Evolutionary conservation across 2,329 filamentous ascomycete genomes (phyloP), one percentile per base, ranked within the genome.

Genomic region (Exophiala sp.): DNA sequence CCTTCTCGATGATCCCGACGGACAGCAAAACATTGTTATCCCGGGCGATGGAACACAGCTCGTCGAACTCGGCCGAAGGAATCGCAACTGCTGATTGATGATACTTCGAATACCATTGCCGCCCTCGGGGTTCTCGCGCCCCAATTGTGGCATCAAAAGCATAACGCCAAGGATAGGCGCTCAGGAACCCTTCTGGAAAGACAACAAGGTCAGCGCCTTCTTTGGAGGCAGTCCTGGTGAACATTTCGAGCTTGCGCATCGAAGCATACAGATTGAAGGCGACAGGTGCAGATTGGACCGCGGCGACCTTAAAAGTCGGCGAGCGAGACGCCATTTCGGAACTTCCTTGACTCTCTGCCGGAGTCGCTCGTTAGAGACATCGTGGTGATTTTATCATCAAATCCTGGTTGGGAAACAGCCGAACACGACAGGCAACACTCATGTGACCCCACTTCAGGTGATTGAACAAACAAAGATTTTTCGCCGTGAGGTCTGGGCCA

Each of bases 161-260:
- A 57, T 85, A 85, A 16, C 87, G 89, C 12, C 91, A 86, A 14
- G 91, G 91, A 68, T 96, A 96, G 1, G 91, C 91, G 44, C 91
- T 91, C 2, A 96, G 79, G 67, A 89, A 96, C 18, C 91, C 91
- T 74, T 96, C 91, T 0, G 91, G 91, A 55, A 96, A 91, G 49
- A 96, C 83, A 24, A 96, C 78, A 44, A 96, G 77, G 68, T 94
- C 75, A 14, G 82, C 75, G 40, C 74, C 74, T 38, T 74, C 68
- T 10, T 68, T 78, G 40, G 84, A 80, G n/a, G 90, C 90, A 34
- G 77, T 73, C 16, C 72, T 73, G 32, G 87, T 84, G 16, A 73
- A 62, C 33, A 52, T n/a, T 34, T 20, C 12, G 20, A 51, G 29
- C 43, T 33, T 45, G 3, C 36, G 32, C 3, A 51, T 38, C 6